Evolutionary conservation across 306 rosid species (phyloP).

Genomic region (Arachis hypogaea): DNA sequence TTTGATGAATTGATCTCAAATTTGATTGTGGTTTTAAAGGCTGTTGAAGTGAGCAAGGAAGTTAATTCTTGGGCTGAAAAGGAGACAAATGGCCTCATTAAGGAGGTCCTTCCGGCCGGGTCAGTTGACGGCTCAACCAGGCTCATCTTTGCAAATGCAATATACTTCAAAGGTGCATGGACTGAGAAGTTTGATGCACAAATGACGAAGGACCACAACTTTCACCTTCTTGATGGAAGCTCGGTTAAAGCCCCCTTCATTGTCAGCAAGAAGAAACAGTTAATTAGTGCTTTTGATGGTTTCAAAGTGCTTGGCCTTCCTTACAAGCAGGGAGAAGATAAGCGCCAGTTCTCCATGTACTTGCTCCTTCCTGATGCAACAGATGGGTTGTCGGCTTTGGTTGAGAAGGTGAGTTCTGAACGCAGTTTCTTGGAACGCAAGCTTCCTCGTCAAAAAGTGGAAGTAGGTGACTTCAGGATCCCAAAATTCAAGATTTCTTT

Average conservation of each 20-base stretch:
- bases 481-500: slow-evolving; percentile 82
- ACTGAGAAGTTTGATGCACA: slow-evolving; percentile 61
- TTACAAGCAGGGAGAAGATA: slow-evolving; percentile 66
- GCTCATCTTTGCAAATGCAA: slow-evolving; percentile 74
- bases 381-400: slow-evolving; percentile 68
- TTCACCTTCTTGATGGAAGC: slow-evolving; percentile 64
- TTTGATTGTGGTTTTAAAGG: slow-evolving; percentile 46
- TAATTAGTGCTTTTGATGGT: slow-evolving; percentile 50
- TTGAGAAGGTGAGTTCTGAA: slow-evolving; percentile 60
- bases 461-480: slow-evolving; percentile 68
- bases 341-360: slow-evolving; percentile 68
- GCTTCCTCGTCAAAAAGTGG: slow-evolving; percentile 47
- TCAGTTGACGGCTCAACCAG: slow-evolving; percentile 55
- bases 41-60: slow-evolving; percentile 58
- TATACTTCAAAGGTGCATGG: slow-evolving; percentile 91
- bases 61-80: slow-evolving; percentile 81
- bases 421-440: slow-evolving; percentile 57
- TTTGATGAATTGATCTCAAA: too few species aligned
- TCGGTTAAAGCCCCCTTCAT: slow-evolving; percentile 73
- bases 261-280: slow-evolving; percentile 62
- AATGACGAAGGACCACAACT: slow-evolving; percentile 55
- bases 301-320: slow-evolving; percentile 77
- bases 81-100: slow-evolving; percentile 71
- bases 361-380: slow-evolving; percentile 71
- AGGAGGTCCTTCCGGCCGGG: slow-evolving; percentile 64